phyloP scores from a whole-genome alignment of 345 rosid genomes.

The Mangifera indica region DNA sequence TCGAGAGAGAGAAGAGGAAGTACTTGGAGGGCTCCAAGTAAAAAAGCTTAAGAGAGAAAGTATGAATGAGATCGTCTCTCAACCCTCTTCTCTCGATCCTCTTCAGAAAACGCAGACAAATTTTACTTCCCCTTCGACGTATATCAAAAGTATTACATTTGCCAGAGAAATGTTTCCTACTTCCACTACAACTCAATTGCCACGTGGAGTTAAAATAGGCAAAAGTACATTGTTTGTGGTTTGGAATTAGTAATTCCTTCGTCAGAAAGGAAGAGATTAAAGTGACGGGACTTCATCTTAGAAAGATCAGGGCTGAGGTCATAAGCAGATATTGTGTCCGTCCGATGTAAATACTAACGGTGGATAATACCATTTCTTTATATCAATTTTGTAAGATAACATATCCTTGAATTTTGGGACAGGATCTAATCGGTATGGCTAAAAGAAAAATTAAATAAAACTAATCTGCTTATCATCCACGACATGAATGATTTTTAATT shows the following conservation, averaged over 20 bases:
- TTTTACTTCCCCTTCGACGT: background rate
- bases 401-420: no score
- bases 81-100: background rate
- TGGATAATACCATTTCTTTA: no score
- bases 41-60: background rate
- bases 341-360: background rate
- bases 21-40: background rate
- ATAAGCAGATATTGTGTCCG: background rate
- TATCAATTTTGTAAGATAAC: background rate
- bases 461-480: no score
- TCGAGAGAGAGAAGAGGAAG: background rate
- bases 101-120: background rate
- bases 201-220: background rate
- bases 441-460: no score
- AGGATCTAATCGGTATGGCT: background rate
- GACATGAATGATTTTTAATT: no score
- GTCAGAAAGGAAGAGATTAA: background rate
- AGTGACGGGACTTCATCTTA: background rate
- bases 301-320: background rate
- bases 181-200: background rate
- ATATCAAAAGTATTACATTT: background rate
- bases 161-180: background rate
- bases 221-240: background rate
- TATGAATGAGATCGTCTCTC: background rate
- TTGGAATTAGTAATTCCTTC: constrained; percentile 7